phyloP scores from a whole-genome alignment of 352 stramenopile genomes.

The Globisporangium sylvaticum region DNA sequence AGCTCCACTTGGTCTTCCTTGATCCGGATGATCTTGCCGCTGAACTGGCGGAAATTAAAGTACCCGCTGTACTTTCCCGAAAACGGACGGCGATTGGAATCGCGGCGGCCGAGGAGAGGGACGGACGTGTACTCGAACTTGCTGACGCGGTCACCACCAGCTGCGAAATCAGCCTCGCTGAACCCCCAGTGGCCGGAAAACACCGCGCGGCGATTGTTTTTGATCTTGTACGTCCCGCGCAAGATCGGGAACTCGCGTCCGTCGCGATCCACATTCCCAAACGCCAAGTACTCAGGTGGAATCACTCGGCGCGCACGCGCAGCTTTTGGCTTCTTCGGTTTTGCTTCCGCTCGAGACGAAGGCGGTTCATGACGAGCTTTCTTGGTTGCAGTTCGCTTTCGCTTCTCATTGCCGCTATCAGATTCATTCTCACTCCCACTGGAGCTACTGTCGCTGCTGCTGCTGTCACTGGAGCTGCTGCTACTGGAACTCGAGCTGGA shows the following conservation, averaged over 20 bases:
- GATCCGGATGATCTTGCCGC: slow-evolving; percentile 49
- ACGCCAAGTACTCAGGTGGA: slow-evolving; percentile 41
- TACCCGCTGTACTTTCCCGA: slow-evolving; percentile 65
- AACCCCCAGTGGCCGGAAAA: slow-evolving; percentile 66
- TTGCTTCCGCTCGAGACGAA: background rate
- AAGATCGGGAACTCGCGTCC: slow-evolving; percentile 48
- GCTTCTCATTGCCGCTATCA: slow-evolving; percentile 16
- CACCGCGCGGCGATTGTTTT: slow-evolving; percentile 34
- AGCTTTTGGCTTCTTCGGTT: background rate
- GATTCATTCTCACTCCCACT: slow-evolving; percentile 16
- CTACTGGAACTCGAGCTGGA: slow-evolving; percentile 19
- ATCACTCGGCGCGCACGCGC: slow-evolving; percentile 24
- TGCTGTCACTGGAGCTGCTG: slow-evolving; percentile 1
- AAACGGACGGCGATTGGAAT: slow-evolving; percentile 46
- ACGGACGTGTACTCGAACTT: slow-evolving; percentile 69
- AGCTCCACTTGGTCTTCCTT: slow-evolving; percentile 64
- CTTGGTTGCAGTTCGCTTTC: slow-evolving; percentile 1
- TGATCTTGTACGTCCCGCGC: slow-evolving; percentile 45
- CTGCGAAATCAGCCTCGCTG: slow-evolving; percentile 45
- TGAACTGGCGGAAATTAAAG: slow-evolving; percentile 74
- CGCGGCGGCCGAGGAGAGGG: slow-evolving; percentile 25
- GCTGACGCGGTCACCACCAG: slow-evolving; percentile 29
- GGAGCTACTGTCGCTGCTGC: slow-evolving; percentile 17
- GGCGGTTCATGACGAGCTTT: slow-evolving; percentile 11
- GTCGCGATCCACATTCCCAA: slow-evolving; percentile 35